Evolutionary conservation across 208 protist species (phyloP).

Genomic region (Leishmania mexicana): DNA sequence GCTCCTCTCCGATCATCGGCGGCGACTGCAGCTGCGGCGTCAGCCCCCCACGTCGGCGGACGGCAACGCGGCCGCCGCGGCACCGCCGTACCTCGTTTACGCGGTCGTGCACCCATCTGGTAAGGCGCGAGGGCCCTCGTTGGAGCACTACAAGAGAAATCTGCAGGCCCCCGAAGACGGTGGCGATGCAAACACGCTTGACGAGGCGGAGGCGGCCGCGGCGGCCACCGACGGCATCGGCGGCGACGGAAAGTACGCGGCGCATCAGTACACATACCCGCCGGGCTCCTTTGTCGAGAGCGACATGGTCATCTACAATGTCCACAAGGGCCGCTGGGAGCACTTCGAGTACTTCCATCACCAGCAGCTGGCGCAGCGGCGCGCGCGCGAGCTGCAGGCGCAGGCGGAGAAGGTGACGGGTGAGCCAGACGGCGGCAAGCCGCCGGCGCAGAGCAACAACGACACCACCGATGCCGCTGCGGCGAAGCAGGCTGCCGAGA

Average conservation of each 20-base stretch:
- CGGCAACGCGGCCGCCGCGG: background rate
- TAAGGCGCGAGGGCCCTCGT: slow-evolving; percentile 26
- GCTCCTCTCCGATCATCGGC: slow-evolving; percentile 31
- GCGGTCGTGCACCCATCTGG: slow-evolving; percentile 36
- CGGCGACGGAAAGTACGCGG: slow-evolving; percentile 1
- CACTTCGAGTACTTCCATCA: slow-evolving; percentile 44
- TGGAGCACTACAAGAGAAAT: slow-evolving; percentile 34
- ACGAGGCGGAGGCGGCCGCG: slow-evolving; percentile 4
- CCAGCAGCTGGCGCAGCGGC: slow-evolving; percentile 21
- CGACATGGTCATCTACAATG: slow-evolving; percentile 57
- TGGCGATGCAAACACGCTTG: slow-evolving; percentile 3
- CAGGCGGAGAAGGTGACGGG: background rate
- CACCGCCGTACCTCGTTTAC: slow-evolving; percentile 30
- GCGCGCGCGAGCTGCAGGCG: slow-evolving; percentile 1
- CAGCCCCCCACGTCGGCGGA: background rate
- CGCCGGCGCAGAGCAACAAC: background rate
- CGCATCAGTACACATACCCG: slow-evolving; percentile 47
- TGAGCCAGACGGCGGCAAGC: too few relatives aligned
- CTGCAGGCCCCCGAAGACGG: slow-evolving; percentile 17
- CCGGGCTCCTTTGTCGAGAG: slow-evolving; percentile 48
- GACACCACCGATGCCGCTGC: background rate
- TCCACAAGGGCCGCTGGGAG: slow-evolving; percentile 39
- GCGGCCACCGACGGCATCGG: background rate
- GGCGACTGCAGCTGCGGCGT: slow-evolving; percentile 22
- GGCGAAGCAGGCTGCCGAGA: background rate